phyloP scores from a whole-genome alignment of 148 eudicot species.

The Chenopodium quinoa region DNA sequence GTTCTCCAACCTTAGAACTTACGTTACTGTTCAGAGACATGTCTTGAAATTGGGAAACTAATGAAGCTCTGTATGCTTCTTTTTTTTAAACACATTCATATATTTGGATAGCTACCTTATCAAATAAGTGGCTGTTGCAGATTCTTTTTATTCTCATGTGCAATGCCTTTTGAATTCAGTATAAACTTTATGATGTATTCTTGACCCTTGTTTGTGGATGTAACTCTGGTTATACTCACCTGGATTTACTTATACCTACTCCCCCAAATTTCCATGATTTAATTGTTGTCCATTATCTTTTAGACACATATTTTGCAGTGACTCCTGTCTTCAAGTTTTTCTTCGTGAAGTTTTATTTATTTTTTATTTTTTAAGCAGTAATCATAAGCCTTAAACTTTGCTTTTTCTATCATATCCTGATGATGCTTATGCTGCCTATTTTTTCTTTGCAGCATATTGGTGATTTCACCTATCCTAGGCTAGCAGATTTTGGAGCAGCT shows the following conservation, averaged over 20 bases:
- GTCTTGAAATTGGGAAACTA: neutral
- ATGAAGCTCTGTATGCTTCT: too few species aligned
- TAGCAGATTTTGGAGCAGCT: conserved; percentile 99
- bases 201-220: too few species aligned
- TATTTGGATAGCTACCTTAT: too few species aligned
- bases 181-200: too few species aligned
- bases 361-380: neutral
- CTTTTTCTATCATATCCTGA: neutral
- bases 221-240: too few species aligned
- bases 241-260: neutral
- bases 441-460: conserved; percentile 75
- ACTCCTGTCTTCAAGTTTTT: neutral
- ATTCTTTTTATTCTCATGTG: too few species aligned
- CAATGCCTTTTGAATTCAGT: too few species aligned
- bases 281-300: neutral
- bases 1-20: neutral
- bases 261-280: neutral
- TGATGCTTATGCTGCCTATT: conserved; percentile 16
- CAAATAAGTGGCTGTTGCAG: too few species aligned
- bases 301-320: neutral
- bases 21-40: neutral
- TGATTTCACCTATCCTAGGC: conserved; percentile 87
- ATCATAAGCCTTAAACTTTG: conserved; percentile 1
- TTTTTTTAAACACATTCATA: too few species aligned
- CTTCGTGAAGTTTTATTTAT: neutral